Base-by-base conservation (phyloP, 2,329 filamentous ascomycete species). In the Colletotrichum viniferum region DNA sequence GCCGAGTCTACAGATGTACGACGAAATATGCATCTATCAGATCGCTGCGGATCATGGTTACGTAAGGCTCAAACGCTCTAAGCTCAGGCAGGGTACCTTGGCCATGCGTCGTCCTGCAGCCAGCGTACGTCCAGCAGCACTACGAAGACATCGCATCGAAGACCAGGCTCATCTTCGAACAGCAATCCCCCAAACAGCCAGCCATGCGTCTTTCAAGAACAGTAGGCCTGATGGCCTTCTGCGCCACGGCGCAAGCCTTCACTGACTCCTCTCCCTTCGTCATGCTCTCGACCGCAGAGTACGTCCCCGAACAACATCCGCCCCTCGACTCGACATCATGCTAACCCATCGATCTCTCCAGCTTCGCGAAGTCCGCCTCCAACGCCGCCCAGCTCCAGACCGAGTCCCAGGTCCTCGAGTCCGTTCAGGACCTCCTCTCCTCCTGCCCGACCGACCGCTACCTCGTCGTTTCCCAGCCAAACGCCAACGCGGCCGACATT, bases 261-360 rank as follows among this genome's bases (percentile, higher is more conserved):
- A 92, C 91, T 77, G 94, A 98, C 85, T 95, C 96, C 3, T 96
- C 95, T 70, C 96, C 97, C 21, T 97, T 98, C 85, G 90, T 98
- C 82, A 87, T 98, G 78, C 93, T 97, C 84, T 98, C 96, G 36
- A 96, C 94, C 61, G 90, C 94, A 77, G 88, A 93, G 96, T 98
- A 93, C 81, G 93, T 81, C 69, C 21, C 10, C 24, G 24, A 32
- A 36, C 58, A 32, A 69, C n/a, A 16, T 30, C 34, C 38, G 10
- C 32, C 48, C 28, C 56, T 32, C 64, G 9, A 67, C 62, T 76
- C 72, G 55, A 65, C 61, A 32, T 60, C 43, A 66, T 77, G 67
- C 69, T 69, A 24, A 43, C 14, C 30, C 55, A 24, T 26, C 69
- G 18, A 12, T 26, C 30, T 52, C 48, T 14, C 43, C 64, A 85